phyloP scores from a whole-genome alignment of 805 yeast genomes.

The Tetrapisispora iriomotensis region DNA sequence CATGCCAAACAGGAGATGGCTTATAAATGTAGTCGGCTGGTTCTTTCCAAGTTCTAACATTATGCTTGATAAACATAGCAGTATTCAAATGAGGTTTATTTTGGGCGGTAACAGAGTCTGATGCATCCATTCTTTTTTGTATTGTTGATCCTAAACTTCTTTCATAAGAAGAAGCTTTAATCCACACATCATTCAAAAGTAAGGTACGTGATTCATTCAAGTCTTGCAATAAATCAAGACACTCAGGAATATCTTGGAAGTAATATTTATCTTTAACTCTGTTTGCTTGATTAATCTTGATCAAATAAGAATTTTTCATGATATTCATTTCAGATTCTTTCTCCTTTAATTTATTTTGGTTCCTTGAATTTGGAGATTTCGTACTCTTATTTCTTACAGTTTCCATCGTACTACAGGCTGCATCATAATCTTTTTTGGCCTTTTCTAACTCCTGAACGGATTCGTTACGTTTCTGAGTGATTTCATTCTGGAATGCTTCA shows the following conservation, averaged over 20 bases:
- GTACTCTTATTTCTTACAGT: conserved; percentile 64
- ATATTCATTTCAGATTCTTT: conserved; percentile 74
- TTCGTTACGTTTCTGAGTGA: conserved; percentile 34
- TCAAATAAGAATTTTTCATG: conserved; percentile 74
- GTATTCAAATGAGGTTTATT: conserved; percentile 71
- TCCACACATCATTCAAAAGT: conserved; percentile 59
- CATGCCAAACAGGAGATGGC: conserved; percentile 95
- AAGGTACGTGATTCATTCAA: conserved; percentile 70
- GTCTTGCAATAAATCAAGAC: conserved; percentile 75
- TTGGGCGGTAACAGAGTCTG: conserved; percentile 49
- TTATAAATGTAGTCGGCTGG: conserved; percentile 77
- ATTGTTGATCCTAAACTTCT: conserved; percentile 39
- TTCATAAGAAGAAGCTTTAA: conserved; percentile 54
- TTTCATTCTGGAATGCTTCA: conserved; percentile 47
- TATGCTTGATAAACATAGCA: conserved; percentile 89
- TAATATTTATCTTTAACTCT: conserved; percentile 85
- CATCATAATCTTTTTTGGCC: conserved; percentile 66
- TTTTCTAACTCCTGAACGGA: conserved; percentile 27
- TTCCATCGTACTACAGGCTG: conserved; percentile 73
- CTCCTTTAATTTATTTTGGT: conserved; percentile 41
- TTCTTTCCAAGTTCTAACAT: conserved; percentile 65
- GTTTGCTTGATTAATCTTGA: conserved; percentile 76
- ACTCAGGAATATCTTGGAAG: conserved; percentile 88
- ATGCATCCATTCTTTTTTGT: conserved; percentile 35
- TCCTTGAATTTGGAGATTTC: conserved; percentile 44